Percentiles rank a stretch among this genome's conserved stretches.
Evolutionary conservation across 73 alveolate genomes (phyloP).

Genomic region (Tetrahymena thermophila): DNA sequence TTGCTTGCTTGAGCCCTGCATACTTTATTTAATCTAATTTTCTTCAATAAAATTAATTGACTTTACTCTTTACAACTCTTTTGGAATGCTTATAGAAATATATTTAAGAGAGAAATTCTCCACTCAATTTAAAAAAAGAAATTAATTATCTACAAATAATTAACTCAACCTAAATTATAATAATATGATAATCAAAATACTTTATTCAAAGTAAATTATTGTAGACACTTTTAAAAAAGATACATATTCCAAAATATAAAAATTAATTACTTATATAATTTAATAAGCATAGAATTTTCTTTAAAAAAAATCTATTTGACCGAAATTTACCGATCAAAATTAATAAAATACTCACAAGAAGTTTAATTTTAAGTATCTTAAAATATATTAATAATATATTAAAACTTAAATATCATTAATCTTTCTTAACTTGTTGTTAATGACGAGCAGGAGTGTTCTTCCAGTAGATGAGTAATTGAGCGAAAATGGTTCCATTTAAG

Average conservation of each 20-base stretch:
- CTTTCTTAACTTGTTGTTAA: background rate
- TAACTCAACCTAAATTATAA: background rate
- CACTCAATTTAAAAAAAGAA: background rate
- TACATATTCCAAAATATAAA: background rate
- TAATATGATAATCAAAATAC: background rate
- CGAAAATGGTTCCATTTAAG: background rate
- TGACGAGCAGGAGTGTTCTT: background rate
- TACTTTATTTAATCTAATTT: too few species aligned
- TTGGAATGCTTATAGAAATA: background rate
- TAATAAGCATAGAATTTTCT: background rate
- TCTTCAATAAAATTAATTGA: background rate
- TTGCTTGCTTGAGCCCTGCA: background rate
- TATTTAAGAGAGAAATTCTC: background rate
- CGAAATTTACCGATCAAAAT: background rate
- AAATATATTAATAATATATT: too few species aligned
- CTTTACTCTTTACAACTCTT: background rate
- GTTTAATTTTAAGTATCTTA: too few species aligned
- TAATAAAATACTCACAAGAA: too few species aligned
- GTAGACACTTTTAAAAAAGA: background rate
- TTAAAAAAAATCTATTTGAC: background rate
- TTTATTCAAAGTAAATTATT: background rate
- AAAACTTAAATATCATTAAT: background rate
- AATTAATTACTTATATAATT: background rate
- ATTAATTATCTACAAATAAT: background rate
- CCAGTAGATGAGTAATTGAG: background rate